Base-by-base conservation (phyloP, 108 stramenopile species). In the Ochromonas danica region DNA sequence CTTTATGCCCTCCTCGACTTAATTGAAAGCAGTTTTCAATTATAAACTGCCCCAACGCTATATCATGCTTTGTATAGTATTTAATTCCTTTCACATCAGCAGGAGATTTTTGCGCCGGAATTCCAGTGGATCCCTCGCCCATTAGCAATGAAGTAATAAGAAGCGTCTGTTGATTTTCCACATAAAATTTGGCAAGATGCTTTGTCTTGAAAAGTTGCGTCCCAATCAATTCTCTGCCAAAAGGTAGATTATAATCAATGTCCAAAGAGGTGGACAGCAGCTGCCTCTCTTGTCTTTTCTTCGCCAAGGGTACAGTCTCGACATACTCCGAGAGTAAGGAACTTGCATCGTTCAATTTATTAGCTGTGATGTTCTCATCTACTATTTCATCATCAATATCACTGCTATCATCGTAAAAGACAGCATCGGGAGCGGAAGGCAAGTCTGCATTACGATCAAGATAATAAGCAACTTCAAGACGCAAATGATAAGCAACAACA, bases 71-170 rank as follows among this genome's bases (percentile, higher is more conserved):
- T 0, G 91, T 92, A 81, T 96, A 97, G 79, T 93, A 97, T 63
- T 91, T 91, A 61, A 97, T 94, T 41, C 92, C 93, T 82, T 96
- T 96, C 10, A 97, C 94, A 84, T 96, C 95, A 30, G 97, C 95
- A n/a, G 92, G 90, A 74, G 87, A 88, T 78, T 92, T 96, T 81
- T 97, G 97, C 40, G 22, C 67, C 22, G 39, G 67, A 10, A 22
- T 70, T 22, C 14, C 10, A 28, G 31, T 36, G 2, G 92, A 89
- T 79, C 91, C 92, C 27, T 91, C 91, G 39, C 92, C 89, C 94
- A 96, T 96, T 95, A 95, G 96, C 38, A 96, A 87, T 61, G 91
- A 92, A 30, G 95, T 95, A 41, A 95, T 91, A 25, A 96, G 89
- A 72, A 97, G 92, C 42, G 90, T 88, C 81, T 96, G 95, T 63